Percentiles rank a stretch among this genome's conserved stretches.
phyloP scores from a whole-genome alignment of 2,329 filamentous ascomycete genomes.

The Paraphoma chrysanthemicola region DNA sequence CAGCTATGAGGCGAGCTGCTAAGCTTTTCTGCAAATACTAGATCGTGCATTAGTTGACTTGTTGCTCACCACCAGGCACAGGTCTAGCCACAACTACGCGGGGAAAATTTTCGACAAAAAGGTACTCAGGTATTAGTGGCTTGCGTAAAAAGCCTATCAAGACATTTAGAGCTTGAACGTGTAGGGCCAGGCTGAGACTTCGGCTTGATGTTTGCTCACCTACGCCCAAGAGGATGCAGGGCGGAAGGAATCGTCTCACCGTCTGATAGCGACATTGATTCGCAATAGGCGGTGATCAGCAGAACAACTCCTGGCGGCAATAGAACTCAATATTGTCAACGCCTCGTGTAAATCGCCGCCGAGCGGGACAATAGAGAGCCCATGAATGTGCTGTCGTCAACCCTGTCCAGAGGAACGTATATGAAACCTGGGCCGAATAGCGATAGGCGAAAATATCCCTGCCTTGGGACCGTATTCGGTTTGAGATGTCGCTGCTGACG shows the following conservation, averaged over 20 bases:
- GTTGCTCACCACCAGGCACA: background rate
- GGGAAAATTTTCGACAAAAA: background rate
- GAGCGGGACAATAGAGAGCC: background rate
- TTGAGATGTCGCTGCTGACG: slow-evolving; percentile 26
- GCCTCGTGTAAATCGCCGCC: background rate
- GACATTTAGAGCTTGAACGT: slow-evolving; percentile 1
- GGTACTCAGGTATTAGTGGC: background rate
- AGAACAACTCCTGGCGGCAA: background rate
- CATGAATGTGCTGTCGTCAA: background rate
- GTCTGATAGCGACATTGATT: slow-evolving; percentile 28
- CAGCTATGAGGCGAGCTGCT: background rate
- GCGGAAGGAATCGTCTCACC: slow-evolving; percentile 22
- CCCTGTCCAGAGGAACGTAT: background rate
- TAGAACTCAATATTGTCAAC: background rate
- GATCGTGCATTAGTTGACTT: background rate
- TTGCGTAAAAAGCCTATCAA: background rate
- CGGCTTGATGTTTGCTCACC: background rate
- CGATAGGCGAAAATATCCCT: slow-evolving; percentile 22
- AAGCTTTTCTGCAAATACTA: background rate
- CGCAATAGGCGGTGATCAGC: background rate
- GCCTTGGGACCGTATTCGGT: slow-evolving; percentile 3
- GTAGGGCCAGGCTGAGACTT: slow-evolving; percentile 3
- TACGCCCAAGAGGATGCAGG: slow-evolving; percentile 5
- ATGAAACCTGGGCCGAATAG: slow-evolving; percentile 9
- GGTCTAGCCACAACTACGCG: background rate